phyloP scores from a whole-genome alignment of 164 flowering plant genomes.

The Euptelea pleiosperma region DNA sequence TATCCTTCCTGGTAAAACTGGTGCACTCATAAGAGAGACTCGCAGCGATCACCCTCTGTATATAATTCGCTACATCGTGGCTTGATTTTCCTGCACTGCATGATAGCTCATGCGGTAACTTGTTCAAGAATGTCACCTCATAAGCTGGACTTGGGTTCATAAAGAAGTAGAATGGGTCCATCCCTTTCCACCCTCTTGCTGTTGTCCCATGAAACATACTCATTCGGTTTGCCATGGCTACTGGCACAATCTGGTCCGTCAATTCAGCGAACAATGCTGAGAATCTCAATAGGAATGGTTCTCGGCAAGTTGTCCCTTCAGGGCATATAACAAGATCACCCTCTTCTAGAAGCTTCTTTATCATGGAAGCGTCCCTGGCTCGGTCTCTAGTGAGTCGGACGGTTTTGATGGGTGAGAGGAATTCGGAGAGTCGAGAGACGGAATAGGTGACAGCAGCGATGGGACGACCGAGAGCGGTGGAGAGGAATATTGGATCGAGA shows the following conservation, averaged over 20 bases:
- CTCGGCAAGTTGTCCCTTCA: conserved; percentile 70
- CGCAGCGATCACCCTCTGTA: conserved; percentile 62
- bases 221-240: conserved; percentile 55
- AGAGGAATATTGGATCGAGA: conserved; percentile 57
- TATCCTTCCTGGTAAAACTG: conserved; percentile 65
- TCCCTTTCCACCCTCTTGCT: conserved; percentile 70
- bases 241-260: conserved; percentile 62
- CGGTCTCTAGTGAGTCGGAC: conserved; percentile 58
- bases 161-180: conserved; percentile 71
- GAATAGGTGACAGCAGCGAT: conserved; percentile 63
- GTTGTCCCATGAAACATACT: conserved; percentile 77
- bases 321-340: conserved; percentile 76
- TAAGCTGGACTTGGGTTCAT: conserved; percentile 75
- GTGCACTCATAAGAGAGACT: conserved; percentile 65
- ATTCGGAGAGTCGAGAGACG: conserved; percentile 52
- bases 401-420: conserved; percentile 72
- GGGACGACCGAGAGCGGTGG: conserved; percentile 49
- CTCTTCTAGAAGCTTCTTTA: conserved; percentile 46
- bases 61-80: conserved; percentile 71
- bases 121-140: conserved; percentile 59
- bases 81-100: conserved; percentile 47
- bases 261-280: conserved; percentile 59
- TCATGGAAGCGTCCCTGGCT: conserved; percentile 55
- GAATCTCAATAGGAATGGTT: conserved; percentile 61
- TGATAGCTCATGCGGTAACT: conserved; percentile 48